Conservation (phyloP, 148 eudicot species). For the Nepenthes mirabilis region DNA sequence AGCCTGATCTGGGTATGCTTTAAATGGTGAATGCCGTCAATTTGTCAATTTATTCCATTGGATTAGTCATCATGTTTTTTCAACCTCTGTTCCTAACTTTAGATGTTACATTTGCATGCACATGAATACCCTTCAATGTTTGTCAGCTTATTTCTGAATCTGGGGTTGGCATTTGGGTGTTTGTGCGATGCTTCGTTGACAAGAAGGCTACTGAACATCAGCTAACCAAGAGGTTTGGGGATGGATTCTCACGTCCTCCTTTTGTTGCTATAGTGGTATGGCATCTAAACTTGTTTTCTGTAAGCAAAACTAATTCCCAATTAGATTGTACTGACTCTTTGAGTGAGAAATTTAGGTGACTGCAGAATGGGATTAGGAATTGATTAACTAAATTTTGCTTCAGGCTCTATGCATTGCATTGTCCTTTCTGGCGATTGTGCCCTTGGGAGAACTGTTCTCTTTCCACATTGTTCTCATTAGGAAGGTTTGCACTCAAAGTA, state of each 20-base stretch:
- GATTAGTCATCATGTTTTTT: background rate
- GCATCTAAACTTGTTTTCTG: constrained; percentile 3
- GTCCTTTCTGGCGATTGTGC: constrained; percentile 73
- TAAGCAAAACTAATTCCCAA: no score
- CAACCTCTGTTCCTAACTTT: background rate
- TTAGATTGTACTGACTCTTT: background rate
- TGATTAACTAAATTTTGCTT: constrained; percentile 3
- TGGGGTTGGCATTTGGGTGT: constrained; percentile 73
- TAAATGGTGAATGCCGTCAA: constrained; percentile 4
- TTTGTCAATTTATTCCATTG: constrained; percentile 2
- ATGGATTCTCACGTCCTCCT: constrained; percentile 77
- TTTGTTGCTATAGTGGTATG: constrained; percentile 83
- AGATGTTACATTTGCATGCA: background rate
- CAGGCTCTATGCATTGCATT: constrained; percentile 76
- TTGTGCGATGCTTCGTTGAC: constrained; percentile 73
- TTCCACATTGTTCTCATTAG: constrained; percentile 87
- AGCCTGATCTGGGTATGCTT: constrained; percentile 79
- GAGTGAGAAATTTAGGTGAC: background rate
- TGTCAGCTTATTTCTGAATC: constrained; percentile 68
- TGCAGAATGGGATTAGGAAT: background rate
- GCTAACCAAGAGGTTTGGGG: constrained; percentile 74
- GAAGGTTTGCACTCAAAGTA: constrained; percentile 39
- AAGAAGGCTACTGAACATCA: constrained; percentile 41
- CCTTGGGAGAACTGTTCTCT: constrained; percentile 82
- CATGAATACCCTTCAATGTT: background rate